Evolutionary conservation across 2,329 filamentous ascomycete genomes (phyloP).

Genomic region (Penicillium occitanis): DNA sequence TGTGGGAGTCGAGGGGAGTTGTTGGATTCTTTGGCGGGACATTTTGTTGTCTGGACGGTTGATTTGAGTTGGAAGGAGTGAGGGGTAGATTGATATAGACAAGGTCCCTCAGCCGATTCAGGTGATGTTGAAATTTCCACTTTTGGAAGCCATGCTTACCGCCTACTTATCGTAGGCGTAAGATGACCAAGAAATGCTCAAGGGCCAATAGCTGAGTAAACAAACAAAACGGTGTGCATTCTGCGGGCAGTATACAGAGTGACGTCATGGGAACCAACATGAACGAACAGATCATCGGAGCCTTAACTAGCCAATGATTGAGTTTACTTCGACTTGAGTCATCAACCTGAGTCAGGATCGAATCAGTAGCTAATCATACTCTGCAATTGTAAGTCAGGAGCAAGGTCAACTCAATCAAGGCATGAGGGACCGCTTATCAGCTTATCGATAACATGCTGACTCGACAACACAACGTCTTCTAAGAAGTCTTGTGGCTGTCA

Average conservation of each 20-base stretch:
- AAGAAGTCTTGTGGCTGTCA: not conserved
- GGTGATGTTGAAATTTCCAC: not conserved
- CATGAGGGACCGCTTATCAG: not conserved
- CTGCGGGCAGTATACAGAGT: not conserved
- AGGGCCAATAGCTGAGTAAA: not conserved
- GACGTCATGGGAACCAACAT: not conserved
- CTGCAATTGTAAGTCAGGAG: not conserved
- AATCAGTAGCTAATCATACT: not conserved
- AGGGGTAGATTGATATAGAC: not conserved
- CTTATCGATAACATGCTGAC: not conserved
- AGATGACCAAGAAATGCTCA: not conserved
- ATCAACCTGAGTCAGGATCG: too few species aligned
- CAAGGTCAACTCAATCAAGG: not conserved
- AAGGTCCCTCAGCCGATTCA: not conserved
- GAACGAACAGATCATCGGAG: not conserved
- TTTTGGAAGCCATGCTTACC: not conserved
- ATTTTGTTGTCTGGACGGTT: not conserved
- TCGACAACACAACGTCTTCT: not conserved
- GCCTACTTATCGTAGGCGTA: not conserved
- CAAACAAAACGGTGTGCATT: not conserved
- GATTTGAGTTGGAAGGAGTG: not conserved
- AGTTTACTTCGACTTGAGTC: not conserved
- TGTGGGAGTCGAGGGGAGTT: conserved; percentile 24
- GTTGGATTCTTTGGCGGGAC: conserved; percentile 12
- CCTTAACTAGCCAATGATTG: too few species aligned